Base-by-base conservation (phyloP, 345 rosid genomes). In the Aquilaria yunnanensis region DNA sequence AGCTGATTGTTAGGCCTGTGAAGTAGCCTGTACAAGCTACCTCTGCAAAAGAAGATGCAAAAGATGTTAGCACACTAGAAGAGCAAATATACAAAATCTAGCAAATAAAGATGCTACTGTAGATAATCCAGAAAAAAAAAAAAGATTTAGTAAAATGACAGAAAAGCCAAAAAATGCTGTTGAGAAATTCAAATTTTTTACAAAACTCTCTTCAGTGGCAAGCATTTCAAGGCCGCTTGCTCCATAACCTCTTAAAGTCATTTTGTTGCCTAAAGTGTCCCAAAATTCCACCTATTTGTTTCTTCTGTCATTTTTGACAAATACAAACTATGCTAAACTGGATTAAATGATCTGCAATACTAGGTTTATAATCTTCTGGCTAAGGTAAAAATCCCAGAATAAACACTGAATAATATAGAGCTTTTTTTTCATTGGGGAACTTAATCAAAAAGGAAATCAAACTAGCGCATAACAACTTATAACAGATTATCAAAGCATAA, bases 1-100 rank as follows among this genome's bases (percentile, higher is more conserved):
- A 92, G 77, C 76, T 89, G 98, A 80, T 85, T 89, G 83, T 89
- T 89, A 63, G 93, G 93, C 74, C 96, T 81, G 72, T 87, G 98
- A 73, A 92, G 55, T 74, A 92, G 72, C 80, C 96, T 83, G 70
- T 92, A 92, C 83, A 92, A 79, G 74, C 98, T 92, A 70, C 98
- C 98, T 82, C 98, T 92, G 96, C 84, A 84, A 61, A 67, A 75
- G 14, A 69, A 64, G 62, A 65, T 32, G 56, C 14, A 48, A 57
- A 50, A 56, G 14, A 48, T 16, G 62, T 57, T n/a, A 29, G 56
- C 43, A 37, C 43, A 37, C 43, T 1, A 50, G 2, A 16, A 65
- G 43, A 66, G 14, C 46, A 61, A 70, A 66, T 13, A 23, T 51
- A 56, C 47, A 30, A 56, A 56, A 10, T 49, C 16, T 3, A 49